Base-by-base conservation (phyloP, 805 yeast genomes). In the Yamadazyma ubonensis region DNA sequence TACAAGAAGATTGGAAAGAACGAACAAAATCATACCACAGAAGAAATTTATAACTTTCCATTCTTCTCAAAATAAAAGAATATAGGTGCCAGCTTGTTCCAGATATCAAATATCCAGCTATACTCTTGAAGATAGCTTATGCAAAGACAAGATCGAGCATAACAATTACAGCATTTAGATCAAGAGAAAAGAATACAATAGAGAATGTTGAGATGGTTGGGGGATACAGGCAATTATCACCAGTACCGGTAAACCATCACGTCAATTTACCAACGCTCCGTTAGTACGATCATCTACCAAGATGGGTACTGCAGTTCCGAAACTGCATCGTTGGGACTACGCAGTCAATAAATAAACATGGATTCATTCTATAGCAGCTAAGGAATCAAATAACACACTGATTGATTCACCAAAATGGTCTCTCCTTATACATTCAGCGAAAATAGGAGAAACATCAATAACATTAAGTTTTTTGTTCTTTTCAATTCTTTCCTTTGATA, bases 371-470 rank as follows among this genome's bases (percentile, higher is more conserved):
- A 67, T 58, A 30, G 78, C 77, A 34, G 90, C 85, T 49, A 89
- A 73, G 36, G 95, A 88, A 63, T 90, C 96, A 61, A 91, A 90
- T 53, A 90, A 70, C 15, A 90, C 96, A 29, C 96, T 86, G 46
- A 91, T 90, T 53, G 95, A 84, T 70, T 91, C 98, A 61, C 99
- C 99, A 55, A 91, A 90, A 63, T 93, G 99, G 60, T 93, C 96
- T 71, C 99, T 85, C 70, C 99, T 83, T 46, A 93, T 91, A 65
- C 98, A 93, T 71, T 93, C 99, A 25, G 98, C 98, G 58, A 93
- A 86, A 39, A 93, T 89, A 14, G 96, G 85, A 45, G 96, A 85
- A 36, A 93, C 95, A 57, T 93, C 99, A 54, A 93, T 89, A 36
- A 88, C 84, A 11, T 80, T 81, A 53, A 93, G 73, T 63, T 93